Conservation (phyloP, 495 filamentous ascomycete genomes). For the Penicillium robsamsonii region DNA sequence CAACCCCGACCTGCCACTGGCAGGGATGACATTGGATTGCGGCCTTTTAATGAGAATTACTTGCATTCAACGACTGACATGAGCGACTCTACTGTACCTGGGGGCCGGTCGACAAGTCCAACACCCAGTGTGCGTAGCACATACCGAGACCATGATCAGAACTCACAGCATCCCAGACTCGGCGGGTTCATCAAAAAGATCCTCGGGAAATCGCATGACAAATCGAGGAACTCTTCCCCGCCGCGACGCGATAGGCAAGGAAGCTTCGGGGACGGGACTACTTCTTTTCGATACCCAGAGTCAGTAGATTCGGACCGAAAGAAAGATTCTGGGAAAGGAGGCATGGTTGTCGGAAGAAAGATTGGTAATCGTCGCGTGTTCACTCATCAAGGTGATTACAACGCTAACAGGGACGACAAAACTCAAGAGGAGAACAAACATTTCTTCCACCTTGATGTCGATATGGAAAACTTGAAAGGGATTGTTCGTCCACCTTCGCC, state of each 20-base stretch:
- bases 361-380: conserved; percentile 50
- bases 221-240: conserved; percentile 46
- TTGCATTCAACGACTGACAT: conserved; percentile 43
- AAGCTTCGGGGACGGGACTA: conserved; percentile 38
- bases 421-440: conserved; percentile 33
- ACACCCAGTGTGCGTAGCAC: conserved; percentile 66
- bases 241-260: conserved; percentile 44
- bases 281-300: conserved; percentile 26
- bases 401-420: conserved; percentile 25
- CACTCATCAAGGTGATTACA: conserved; percentile 49
- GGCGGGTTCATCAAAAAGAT: conserved; percentile 12
- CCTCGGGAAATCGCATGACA: conserved; percentile 24
- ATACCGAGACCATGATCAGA: conserved; percentile 49
- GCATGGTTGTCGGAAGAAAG: conserved; percentile 33
- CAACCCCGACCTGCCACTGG: conserved; percentile 59
- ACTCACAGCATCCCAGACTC: conserved; percentile 43
- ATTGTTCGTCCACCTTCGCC: conserved; percentile 57
- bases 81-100: conserved; percentile 48
- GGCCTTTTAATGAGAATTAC: conserved; percentile 48
- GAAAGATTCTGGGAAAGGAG: conserved; percentile 42
- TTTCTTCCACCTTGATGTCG: conserved; percentile 75
- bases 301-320: conserved; percentile 45
- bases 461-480: conserved; percentile 79
- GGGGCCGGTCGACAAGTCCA: conserved; percentile 66
- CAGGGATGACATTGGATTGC: conserved; percentile 62